These are phyloP conservation scores for Umbellularia californica DNA, from an alignment of 164 flowering plant genomes.

Conservation along the genomic window DNA sequence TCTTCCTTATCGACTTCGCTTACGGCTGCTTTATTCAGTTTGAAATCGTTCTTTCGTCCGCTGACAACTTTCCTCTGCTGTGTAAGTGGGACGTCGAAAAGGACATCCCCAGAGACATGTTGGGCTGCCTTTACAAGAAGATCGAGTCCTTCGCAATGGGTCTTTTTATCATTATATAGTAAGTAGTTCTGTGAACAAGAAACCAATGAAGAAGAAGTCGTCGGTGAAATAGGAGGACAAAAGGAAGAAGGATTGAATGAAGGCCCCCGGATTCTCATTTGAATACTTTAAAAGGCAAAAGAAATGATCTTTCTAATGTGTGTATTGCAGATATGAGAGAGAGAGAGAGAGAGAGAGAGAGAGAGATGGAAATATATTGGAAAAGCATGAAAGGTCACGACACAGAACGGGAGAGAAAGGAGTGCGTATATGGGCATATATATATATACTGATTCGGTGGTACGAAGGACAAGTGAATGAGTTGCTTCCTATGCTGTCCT, in stretches of 20 bases:
- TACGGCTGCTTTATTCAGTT: constrained; percentile 18
- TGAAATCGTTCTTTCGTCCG: constrained; percentile 29
- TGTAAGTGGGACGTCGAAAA: constrained; percentile 38
- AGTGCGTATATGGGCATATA: too few relatives aligned
- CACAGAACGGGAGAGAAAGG: neutral
- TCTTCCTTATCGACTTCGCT: constrained; percentile 10
- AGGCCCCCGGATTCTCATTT: neutral
- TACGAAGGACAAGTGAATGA: too few relatives aligned
- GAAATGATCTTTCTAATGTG: neutral
- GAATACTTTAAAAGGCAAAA: neutral
- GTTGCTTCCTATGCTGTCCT: too few relatives aligned
- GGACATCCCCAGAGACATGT: neutral
- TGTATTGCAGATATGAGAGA: neutral
- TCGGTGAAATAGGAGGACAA: neutral
- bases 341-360: neutral
- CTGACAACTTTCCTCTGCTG: constrained; percentile 37
- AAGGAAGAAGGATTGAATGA: neutral
- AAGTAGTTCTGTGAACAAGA: neutral
- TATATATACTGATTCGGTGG: too few relatives aligned
- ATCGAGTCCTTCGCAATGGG: neutral
- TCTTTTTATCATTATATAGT: neutral
- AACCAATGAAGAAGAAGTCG: neutral
- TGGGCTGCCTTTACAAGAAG: neutral
- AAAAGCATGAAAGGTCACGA: neutral
- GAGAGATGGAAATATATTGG: too few relatives aligned